Percentiles rank a stretch among this genome's conserved stretches.
Conservation (phyloP, 345 rosid genomes). For the Abelmoschus esculentus region DNA sequence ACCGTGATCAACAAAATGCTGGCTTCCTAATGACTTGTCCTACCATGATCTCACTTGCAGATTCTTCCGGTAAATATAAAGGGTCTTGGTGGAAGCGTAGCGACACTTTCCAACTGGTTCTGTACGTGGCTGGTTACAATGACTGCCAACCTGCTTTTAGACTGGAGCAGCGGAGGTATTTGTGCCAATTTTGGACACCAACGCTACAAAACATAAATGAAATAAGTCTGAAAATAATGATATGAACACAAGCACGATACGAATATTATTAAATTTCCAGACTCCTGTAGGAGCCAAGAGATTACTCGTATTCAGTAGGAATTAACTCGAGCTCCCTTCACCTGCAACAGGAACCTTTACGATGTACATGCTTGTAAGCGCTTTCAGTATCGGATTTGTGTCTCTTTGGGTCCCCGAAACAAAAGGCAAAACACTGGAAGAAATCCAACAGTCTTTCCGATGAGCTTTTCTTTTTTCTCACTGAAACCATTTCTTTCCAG, state of each 20-base stretch:
- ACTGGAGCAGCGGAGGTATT: conserved; percentile 80
- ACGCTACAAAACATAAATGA: too few relatives aligned
- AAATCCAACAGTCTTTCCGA: conserved; percentile 82
- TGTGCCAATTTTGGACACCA: too few relatives aligned
- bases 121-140: conserved; percentile 54
- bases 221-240: too few relatives aligned
- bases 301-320: background rate
- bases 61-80: conserved; percentile 87
- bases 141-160: conserved; percentile 84
- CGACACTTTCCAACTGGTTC: conserved; percentile 82
- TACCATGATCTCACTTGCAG: conserved; percentile 33
- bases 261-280: too few relatives aligned
- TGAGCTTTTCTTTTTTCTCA: conserved; percentile 29
- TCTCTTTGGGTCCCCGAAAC: conserved; percentile 87
- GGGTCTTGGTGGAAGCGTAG: conserved; percentile 88
- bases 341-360: conserved; percentile 70
- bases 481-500: conserved; percentile 7
- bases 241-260: too few relatives aligned
- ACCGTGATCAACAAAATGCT: too few relatives aligned
- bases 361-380: conserved; percentile 55
- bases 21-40: too few relatives aligned
- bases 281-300: too few relatives aligned
- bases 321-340: background rate
- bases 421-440: conserved; percentile 81
- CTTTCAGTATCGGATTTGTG: conserved; percentile 54